Percentiles rank a stretch among this genome's conserved stretches.
Conservation (phyloP, 257 asterid species). For the Rauvolfia tetraphylla region DNA sequence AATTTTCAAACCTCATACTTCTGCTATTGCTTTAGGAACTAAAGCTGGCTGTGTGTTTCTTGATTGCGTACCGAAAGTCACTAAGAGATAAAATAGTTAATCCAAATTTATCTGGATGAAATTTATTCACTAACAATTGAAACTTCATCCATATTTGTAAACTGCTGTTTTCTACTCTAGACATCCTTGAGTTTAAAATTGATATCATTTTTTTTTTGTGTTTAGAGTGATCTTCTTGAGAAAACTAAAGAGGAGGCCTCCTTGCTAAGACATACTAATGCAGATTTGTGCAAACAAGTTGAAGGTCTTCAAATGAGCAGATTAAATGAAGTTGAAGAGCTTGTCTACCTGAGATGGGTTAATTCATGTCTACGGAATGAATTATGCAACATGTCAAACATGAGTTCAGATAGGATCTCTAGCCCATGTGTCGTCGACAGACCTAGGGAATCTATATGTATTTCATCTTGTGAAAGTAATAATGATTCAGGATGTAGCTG, state of each 20-base stretch:
- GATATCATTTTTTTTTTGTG: constrained; percentile 3
- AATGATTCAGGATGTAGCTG: constrained; percentile 48
- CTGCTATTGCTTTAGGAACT: neutral
- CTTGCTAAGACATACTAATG: constrained; percentile 62
- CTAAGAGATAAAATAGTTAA: neutral
- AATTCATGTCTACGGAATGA: constrained; percentile 82
- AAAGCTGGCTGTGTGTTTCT: neutral
- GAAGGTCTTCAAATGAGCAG: constrained; percentile 89
- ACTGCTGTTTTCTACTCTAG: neutral
- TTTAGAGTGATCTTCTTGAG: constrained; percentile 56
- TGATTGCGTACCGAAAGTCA: neutral
- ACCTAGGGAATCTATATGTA: constrained; percentile 52
- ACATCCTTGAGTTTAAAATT: neutral
- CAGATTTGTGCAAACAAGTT: constrained; percentile 85
- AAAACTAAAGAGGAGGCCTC: constrained; percentile 79
- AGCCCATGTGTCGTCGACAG: constrained; percentile 43
- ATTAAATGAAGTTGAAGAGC: constrained; percentile 91
- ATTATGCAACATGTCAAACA: constrained; percentile 44
- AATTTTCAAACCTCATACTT: neutral
- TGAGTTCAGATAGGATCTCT: constrained; percentile 33
- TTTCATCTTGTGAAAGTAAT: constrained; percentile 48
- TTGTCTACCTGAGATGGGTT: constrained; percentile 85
- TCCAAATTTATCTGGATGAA: neutral
- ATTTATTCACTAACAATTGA: neutral
- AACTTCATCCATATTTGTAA: neutral